Evolutionary conservation across 208 protist species (phyloP).

Genomic region (Perkinsela sp.): DNA sequence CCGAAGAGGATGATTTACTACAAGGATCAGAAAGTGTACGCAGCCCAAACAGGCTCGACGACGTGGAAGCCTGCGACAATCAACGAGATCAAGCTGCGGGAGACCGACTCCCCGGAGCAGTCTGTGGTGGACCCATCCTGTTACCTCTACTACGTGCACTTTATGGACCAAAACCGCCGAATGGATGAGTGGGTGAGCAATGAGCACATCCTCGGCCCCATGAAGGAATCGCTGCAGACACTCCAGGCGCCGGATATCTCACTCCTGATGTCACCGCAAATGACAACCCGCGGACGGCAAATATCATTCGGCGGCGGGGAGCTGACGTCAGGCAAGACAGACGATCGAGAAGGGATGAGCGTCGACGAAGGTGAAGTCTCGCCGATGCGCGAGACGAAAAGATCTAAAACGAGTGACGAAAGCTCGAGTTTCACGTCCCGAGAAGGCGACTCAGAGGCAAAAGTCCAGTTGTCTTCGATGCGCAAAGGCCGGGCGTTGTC

Average conservation of each 20-base stretch:
- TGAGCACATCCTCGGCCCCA: constrained; percentile 23
- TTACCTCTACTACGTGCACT: constrained; percentile 38
- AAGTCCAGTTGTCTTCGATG: too few relatives aligned
- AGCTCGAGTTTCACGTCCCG: constrained; percentile 1
- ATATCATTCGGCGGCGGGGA: constrained; percentile 3
- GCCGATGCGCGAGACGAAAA: neutral
- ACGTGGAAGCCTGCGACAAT: neutral
- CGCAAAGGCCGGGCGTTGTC: constrained; percentile 2
- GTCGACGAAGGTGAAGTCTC: constrained; percentile 3
- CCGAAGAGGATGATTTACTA: neutral
- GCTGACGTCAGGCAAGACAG: neutral
- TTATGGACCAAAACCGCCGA: constrained; percentile 49
- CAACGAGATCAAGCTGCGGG: neutral
- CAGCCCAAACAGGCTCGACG: neutral
- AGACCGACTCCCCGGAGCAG: neutral
- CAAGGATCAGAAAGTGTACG: neutral
- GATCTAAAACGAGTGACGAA: neutral
- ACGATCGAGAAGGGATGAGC: constrained; percentile 1
- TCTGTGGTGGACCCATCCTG: neutral
- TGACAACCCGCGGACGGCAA: constrained; percentile 25
- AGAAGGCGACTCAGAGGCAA: constrained; percentile 1
- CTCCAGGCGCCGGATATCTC: constrained; percentile 7
- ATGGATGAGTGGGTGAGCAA: constrained; percentile 49
- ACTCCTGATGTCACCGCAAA: constrained; percentile 12
- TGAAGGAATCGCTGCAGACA: constrained; percentile 12